Percentiles rank a stretch among this genome's conserved stretches.
These are phyloP conservation scores for Mimosa pudica DNA, from an alignment of 306 rosid genomes.

Conservation along the genomic window DNA sequence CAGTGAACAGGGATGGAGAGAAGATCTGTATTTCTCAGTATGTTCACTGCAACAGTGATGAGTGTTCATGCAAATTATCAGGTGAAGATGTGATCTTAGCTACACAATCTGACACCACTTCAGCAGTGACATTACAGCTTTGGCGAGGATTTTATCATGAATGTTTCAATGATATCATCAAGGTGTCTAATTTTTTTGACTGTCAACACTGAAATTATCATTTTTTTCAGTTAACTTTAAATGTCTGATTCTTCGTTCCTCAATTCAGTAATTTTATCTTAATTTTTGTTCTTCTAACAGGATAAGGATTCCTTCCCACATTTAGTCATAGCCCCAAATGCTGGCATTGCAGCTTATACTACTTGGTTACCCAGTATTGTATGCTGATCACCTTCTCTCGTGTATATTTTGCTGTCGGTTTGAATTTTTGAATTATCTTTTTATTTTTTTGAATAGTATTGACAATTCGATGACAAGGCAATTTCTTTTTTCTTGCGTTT, in stretches of 20 bases:
- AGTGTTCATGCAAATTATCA: slow-evolving; percentile 66
- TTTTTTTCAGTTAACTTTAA: not conserved
- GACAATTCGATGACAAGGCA: not conserved
- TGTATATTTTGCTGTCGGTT: not conserved
- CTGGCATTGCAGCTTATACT: slow-evolving; percentile 86
- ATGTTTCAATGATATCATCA: slow-evolving; percentile 57
- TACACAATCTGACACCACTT: slow-evolving; percentile 32
- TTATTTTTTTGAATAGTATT: not conserved
- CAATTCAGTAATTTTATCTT: not conserved
- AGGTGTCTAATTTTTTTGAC: slow-evolving; percentile 44
- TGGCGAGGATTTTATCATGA: slow-evolving; percentile 83
- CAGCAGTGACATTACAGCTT: slow-evolving; percentile 64
- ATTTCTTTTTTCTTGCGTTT: not conserved
- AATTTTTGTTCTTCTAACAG: slow-evolving; percentile 40
- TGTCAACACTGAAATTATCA: slow-evolving; percentile 11
- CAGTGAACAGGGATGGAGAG: slow-evolving; percentile 75
- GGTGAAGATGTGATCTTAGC: slow-evolving; percentile 30
- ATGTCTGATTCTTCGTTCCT: slow-evolving; percentile 7
- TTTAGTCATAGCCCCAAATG: slow-evolving; percentile 82
- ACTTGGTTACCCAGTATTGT: slow-evolving; percentile 91
- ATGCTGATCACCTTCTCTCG: slow-evolving; percentile 36
- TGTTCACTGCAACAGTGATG: slow-evolving; percentile 54
- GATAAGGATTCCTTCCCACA: slow-evolving; percentile 70
- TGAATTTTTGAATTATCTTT: not conserved
- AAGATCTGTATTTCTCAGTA: slow-evolving; percentile 52